Evolutionary conservation across 2,329 filamentous ascomycete genomes (phyloP), one percentile per base, ranked within the genome.

Genomic region (Calonectria honghensis): DNA sequence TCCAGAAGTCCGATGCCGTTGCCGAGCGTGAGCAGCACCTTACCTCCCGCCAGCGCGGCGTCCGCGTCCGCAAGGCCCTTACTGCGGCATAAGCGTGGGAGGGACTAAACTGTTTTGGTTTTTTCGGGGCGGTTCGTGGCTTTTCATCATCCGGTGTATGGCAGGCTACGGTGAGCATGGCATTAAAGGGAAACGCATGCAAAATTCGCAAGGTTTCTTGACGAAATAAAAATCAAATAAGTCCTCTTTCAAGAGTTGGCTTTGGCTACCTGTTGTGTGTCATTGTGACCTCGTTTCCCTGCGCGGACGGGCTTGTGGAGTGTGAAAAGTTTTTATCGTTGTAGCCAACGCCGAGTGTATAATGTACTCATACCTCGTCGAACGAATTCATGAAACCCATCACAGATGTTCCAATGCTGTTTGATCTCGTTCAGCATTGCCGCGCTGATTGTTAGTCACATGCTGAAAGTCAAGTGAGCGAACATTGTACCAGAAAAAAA

Each of bases 1-100:
- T 99, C 84, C 92, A 96, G 90, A 99, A 99, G 94, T 93, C 93
- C 78, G 91, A 96, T 88, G 98, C 98, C 92, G 91, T 93, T 83
- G 91, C 89, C 79, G 89, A 90, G 84, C 92, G 93, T 82, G 91
- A 94, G 82, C 86, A 87, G 80, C 94, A 93, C 88, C 91, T 99
- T 86, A 94, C 89, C 91, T 95, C 94, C 85, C 95, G 96, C 91
- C 97, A 99, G 93, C 96, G 96, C 87, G 97, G 95, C 86, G 87
- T 88, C 82, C 91, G 91, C 81, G 84, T 90, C 83, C 91, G 90
- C 87, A 88, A 90, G 88, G 92, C 92, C 85, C 90, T 94, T 85
- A 91, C 91, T 81, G 88, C 90, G 85, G 90, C 92, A 85, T 93
- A 92, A 87, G 85, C 77, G 72, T 57, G 65, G 67, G 68, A 73